Percentiles rank a stretch among this genome's conserved stretches.
Evolutionary conservation across 257 asterid genomes (phyloP).

Genomic region (Salvia rosmarinus): DNA sequence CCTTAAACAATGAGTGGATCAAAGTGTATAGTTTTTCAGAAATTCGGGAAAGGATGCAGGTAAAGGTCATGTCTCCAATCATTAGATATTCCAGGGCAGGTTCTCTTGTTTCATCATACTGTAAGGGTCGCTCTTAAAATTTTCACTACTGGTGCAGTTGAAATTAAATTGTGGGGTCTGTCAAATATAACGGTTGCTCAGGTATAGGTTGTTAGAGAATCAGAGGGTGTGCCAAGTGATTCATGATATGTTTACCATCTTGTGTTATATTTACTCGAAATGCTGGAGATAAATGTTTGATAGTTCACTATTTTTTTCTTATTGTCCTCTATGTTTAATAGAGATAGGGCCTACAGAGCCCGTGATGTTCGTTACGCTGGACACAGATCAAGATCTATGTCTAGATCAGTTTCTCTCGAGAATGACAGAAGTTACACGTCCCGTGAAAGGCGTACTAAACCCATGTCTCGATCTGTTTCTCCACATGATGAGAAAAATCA

Average conservation of each 20-base stretch:
- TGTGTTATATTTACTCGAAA: neutral
- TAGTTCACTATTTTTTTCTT: neutral
- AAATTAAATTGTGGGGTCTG: constrained; percentile 24
- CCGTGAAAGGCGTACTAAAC: constrained; percentile 25
- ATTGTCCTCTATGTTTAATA: neutral
- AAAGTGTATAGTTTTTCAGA: constrained; percentile 58
- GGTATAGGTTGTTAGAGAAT: constrained; percentile 14
- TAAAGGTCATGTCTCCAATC: constrained; percentile 39
- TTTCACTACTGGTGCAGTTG: constrained; percentile 12
- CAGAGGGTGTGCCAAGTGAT: constrained; percentile 15
- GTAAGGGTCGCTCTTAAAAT: constrained; percentile 17
- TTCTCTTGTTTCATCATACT: constrained; percentile 27
- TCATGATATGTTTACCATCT: neutral
- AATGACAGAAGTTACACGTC: neutral
- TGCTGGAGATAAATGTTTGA: neutral
- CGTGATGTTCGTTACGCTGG: neutral
- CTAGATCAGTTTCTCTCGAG: constrained; percentile 5
- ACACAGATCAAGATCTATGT: constrained; percentile 7
- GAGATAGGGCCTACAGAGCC: constrained; percentile 11
- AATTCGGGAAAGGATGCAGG: constrained; percentile 64
- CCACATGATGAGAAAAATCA: constrained; percentile 46
- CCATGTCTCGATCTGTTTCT: constrained; percentile 57
- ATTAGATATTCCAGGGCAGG: constrained; percentile 40
- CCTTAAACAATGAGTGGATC: constrained; percentile 65
- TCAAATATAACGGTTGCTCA: neutral